These are phyloP conservation scores for Scleroderma citrinum DNA, from an alignment of 768 basidiomycete species.

Conservation along the genomic window DNA sequence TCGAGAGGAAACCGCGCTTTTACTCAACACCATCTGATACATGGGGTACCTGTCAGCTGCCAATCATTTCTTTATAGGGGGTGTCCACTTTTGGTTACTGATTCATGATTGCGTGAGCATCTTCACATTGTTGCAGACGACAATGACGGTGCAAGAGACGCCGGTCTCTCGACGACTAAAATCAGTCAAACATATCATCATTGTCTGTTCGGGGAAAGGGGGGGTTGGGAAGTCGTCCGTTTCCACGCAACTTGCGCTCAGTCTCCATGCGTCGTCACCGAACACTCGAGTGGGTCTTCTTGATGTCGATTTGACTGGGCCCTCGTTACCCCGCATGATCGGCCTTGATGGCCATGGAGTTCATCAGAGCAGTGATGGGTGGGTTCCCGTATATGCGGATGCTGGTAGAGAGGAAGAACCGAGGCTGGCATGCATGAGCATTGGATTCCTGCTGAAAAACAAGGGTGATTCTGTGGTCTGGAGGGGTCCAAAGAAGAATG, in stretches of 20 bases:
- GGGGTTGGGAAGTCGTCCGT: conserved; percentile 99
- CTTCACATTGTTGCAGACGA: neutral
- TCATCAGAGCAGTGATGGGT: conserved; percentile 91
- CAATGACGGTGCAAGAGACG: conserved; percentile 36
- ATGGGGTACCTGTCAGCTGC: no score
- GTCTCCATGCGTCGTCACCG: conserved; percentile 66
- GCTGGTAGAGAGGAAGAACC: conserved; percentile 42
- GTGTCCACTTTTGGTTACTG: neutral
- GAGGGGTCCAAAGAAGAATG: conserved; percentile 98
- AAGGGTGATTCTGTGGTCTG: conserved; percentile 93
- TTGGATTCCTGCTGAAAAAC: conserved; percentile 89
- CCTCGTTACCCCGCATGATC: conserved; percentile 93
- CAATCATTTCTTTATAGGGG: no score
- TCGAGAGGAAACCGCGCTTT: no score
- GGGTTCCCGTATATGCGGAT: conserved; percentile 98
- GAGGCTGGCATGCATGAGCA: conserved; percentile 90
- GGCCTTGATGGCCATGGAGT: conserved; percentile 83
- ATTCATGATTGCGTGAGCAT: neutral
- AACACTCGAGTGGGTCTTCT: conserved; percentile 77
- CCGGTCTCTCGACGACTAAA: conserved; percentile 68
- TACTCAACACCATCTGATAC: no score
- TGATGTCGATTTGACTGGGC: conserved; percentile 91
- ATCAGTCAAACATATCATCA: conserved; percentile 77
- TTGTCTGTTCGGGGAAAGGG: conserved; percentile 95
- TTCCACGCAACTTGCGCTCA: conserved; percentile 85